Evolutionary conservation across 805 yeast genomes (phyloP).

Genomic region (Saccharomycopsis lassenensis): DNA sequence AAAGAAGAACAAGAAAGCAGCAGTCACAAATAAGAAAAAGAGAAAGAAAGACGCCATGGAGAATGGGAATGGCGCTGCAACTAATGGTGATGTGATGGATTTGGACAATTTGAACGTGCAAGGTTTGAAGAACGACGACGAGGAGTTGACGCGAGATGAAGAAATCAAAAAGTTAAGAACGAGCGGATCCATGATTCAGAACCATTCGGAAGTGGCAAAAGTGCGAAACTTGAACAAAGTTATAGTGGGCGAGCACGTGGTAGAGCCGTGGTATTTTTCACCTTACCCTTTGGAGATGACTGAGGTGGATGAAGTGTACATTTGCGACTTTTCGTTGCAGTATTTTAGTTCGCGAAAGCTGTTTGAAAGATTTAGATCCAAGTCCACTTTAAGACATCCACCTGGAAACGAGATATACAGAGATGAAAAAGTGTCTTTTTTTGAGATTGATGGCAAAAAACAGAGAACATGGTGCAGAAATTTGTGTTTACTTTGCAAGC

Average conservation of each 20-base stretch:
- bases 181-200: conserved; percentile 96
- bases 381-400: conserved; percentile 86
- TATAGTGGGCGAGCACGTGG: conserved; percentile 79
- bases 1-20: conserved; percentile 21
- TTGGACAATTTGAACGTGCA: conserved; percentile 78
- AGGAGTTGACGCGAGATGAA: conserved; percentile 74
- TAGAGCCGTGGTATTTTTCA: conserved; percentile 98
- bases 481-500: conserved; percentile 77
- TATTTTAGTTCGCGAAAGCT: conserved; percentile 85
- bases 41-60: conserved; percentile 23
- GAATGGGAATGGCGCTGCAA: conserved; percentile 22
- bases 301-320: conserved; percentile 80
- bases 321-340: conserved; percentile 83
- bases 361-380: conserved; percentile 82
- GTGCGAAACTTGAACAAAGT: conserved; percentile 75
- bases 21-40: conserved; percentile 27
- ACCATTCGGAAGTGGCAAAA: conserved; percentile 72
- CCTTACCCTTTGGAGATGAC: conserved; percentile 95
- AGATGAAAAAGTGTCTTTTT: conserved; percentile 85
- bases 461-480: conserved; percentile 98
- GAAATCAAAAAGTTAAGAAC: conserved; percentile 88
- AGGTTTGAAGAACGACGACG: conserved; percentile 56
- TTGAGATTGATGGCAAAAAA: conserved; percentile 93
- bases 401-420: conserved; percentile 95
- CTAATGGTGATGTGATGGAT: conserved; percentile 62